These are phyloP conservation scores for Pseudevernia furfuracea DNA, from an alignment of 495 filamentous ascomycete genomes.

Conservation along the genomic window DNA sequence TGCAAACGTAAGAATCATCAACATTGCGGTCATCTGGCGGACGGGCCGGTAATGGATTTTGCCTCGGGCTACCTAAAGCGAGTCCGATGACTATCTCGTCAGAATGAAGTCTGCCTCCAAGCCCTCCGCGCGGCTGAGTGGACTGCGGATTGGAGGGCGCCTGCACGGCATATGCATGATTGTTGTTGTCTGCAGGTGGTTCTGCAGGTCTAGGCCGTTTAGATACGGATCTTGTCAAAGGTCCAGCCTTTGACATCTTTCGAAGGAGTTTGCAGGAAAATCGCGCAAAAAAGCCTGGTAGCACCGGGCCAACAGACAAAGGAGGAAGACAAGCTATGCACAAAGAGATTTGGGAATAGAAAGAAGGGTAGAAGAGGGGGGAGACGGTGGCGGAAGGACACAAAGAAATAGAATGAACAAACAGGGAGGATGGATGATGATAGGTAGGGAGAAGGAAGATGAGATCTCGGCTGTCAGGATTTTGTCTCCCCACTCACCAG, in stretches of 20 bases:
- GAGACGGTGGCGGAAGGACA: background rate
- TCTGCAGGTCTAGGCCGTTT: background rate
- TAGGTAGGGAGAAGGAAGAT: background rate
- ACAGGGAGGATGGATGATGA: background rate
- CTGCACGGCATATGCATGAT: background rate
- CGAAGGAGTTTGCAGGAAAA: background rate
- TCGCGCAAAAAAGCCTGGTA: background rate
- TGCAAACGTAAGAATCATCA: constrained; percentile 3
- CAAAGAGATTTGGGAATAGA: background rate
- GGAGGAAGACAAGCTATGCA: background rate
- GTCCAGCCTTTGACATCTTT: constrained; percentile 18
- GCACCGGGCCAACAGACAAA: constrained; percentile 5
- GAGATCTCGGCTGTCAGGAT: background rate
- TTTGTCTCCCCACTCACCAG: background rate
- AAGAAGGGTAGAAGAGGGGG: background rate
- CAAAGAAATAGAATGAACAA: background rate
- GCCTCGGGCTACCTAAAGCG: constrained; percentile 46
- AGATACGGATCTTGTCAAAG: constrained; percentile 13
- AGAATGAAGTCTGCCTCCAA: constrained; percentile 6
- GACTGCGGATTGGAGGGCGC: constrained; percentile 1
- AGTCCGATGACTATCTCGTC: constrained; percentile 43
- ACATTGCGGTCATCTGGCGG: constrained; percentile 14
- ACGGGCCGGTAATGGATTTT: constrained; percentile 28
- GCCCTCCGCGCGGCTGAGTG: constrained; percentile 4
- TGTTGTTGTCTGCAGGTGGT: background rate